Evolutionary conservation across 2,329 filamentous ascomycete species (phyloP).

Genomic region (Fusarium nurragi): DNA sequence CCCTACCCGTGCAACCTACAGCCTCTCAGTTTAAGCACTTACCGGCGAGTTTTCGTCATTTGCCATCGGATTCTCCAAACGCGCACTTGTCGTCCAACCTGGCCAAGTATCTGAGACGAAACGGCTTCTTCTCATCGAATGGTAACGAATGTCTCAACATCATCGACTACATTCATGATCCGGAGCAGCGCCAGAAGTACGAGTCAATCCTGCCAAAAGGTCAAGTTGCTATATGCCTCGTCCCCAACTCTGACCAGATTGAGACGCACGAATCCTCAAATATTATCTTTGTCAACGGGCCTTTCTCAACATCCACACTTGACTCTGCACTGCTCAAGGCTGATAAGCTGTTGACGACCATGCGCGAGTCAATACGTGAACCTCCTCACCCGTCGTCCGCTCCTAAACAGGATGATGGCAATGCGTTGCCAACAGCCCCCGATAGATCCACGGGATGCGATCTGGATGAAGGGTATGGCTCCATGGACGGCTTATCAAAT

Average conservation of each 20-base stretch:
- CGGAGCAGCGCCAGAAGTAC: constrained; percentile 1
- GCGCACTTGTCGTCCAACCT: constrained; percentile 8
- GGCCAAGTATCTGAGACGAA: not conserved
- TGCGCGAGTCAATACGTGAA: not conserved
- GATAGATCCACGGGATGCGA: not conserved
- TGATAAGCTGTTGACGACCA: not conserved
- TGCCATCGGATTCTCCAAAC: not conserved
- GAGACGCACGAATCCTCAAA: not conserved
- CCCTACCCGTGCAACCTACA: not conserved
- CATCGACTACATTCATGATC: constrained; percentile 18
- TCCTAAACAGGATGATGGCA: not conserved
- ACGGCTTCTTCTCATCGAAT: constrained; percentile 15
- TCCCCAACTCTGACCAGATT: constrained; percentile 1
- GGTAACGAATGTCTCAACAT: constrained; percentile 16
- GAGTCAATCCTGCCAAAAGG: not conserved
- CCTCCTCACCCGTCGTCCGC: not conserved
- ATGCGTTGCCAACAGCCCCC: rapidly evolving
- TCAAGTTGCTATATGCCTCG: constrained; percentile 29
- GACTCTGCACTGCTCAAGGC: constrained; percentile 23
- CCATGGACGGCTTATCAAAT: not conserved
- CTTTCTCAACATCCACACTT: constrained; percentile 19
- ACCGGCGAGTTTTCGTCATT: constrained; percentile 12
- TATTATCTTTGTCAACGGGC: constrained; percentile 23
- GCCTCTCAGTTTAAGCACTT: not conserved
- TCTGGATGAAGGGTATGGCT: constrained; percentile 8